These are phyloP conservation scores for Gamarada debralockiae DNA, from an alignment of 495 filamentous ascomycete genomes.

Conservation along the genomic window DNA sequence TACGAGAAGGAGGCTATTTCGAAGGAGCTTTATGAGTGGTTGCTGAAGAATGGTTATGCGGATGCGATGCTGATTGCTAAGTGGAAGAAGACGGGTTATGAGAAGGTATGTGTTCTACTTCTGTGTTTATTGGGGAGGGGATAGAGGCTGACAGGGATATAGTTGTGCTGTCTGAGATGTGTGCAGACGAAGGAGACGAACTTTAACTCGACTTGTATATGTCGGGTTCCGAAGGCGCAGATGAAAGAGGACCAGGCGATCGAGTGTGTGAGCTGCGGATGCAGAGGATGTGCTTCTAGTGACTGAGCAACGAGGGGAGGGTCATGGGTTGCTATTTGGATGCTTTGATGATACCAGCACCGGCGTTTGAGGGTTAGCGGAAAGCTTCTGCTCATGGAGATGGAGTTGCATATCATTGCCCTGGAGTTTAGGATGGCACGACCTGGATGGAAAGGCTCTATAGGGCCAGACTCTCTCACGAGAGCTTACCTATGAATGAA, in stretches of 20 bases:
- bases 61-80: constrained; percentile 95
- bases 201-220: constrained; percentile 96
- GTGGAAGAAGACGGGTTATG: constrained; percentile 99
- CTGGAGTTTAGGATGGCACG: too few species aligned
- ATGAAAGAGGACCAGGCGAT: constrained; percentile 87
- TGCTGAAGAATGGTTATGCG: constrained; percentile 94
- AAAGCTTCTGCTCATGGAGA: not conserved
- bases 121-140: not conserved
- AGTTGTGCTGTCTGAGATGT: constrained; percentile 92
- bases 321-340: not conserved
- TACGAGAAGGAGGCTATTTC: constrained; percentile 96
- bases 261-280: constrained; percentile 96
- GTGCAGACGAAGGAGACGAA: constrained; percentile 99
- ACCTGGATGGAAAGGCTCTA: too few species aligned
- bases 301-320: constrained; percentile 45
- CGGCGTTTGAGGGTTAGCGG: constrained; percentile 6
- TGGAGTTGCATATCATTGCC: too few species aligned
- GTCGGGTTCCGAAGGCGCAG: constrained; percentile 88
- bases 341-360: constrained; percentile 13
- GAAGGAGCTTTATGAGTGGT: constrained; percentile 88
- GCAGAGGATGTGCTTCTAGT: constrained; percentile 81
- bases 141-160: constrained; percentile 1
- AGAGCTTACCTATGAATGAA: too few species aligned
- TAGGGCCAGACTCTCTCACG: too few species aligned
- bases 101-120: constrained; percentile 64